Conservation (phyloP, 345 rosid species). For the Lepidium sativum region DNA sequence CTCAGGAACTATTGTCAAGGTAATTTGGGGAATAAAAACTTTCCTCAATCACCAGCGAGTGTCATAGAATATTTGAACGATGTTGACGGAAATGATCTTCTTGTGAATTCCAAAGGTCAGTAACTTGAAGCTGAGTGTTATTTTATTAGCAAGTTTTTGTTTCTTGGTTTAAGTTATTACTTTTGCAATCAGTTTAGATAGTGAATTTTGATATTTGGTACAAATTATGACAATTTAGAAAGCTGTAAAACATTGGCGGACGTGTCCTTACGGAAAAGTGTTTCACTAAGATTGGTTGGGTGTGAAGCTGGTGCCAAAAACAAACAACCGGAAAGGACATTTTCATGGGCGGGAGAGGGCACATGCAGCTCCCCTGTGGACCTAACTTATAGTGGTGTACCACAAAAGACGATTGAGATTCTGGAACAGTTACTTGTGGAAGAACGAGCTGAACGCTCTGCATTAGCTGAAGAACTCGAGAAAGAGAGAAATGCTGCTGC, state of each 20-base stretch:
- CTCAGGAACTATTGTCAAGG: conserved; percentile 33
- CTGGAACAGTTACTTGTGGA: conserved; percentile 41
- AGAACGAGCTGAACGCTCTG: conserved; percentile 35
- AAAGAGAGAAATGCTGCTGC: conserved; percentile 75
- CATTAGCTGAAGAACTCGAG: conserved; percentile 55
- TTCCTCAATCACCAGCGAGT: conserved; percentile 21
- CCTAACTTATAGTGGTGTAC: conserved; percentile 20
- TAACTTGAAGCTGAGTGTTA: background rate
- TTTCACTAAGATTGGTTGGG: conserved; percentile 13
- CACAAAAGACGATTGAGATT: conserved; percentile 22
- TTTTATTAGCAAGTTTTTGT: background rate
- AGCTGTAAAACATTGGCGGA: background rate
- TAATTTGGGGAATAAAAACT: conserved; percentile 10
- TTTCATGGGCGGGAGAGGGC: conserved; percentile 20
- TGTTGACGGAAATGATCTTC: conserved; percentile 21
- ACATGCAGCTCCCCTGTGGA: conserved; percentile 18
- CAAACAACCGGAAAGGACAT: conserved; percentile 20
- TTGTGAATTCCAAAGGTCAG: conserved; percentile 19
- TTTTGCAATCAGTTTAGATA: background rate
- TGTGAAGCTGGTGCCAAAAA: conserved; percentile 15
- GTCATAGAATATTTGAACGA: conserved; percentile 20
- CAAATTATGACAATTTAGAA: background rate
- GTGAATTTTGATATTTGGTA: background rate
- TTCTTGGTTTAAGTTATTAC: background rate
- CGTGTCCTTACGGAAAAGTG: conserved; percentile 2